Percentiles rank a stretch among this genome's conserved stretches.
These are phyloP conservation scores for Cystoisospora suis DNA, from an alignment of 169 alveolate species.

Conservation along the genomic window DNA sequence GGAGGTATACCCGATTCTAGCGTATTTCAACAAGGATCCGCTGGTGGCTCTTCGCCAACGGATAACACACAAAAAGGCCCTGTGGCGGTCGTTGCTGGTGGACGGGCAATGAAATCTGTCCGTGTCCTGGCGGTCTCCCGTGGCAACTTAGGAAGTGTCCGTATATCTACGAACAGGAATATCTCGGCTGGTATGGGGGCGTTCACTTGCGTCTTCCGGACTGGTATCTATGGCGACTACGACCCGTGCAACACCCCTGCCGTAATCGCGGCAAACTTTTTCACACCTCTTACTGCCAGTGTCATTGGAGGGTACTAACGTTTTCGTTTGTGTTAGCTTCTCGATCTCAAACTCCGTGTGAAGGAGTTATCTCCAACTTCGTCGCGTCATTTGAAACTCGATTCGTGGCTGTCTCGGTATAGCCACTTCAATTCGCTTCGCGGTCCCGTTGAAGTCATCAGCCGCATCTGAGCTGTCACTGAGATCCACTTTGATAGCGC, in stretches of 20 bases:
- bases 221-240: constrained; percentile 56
- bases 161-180: background rate
- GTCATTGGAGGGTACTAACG: constrained; percentile 3
- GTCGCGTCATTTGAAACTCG: too few relatives aligned
- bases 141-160: background rate
- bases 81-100: background rate
- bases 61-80: background rate
- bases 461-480: too few relatives aligned
- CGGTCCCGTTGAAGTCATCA: too few relatives aligned
- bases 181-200: constrained; percentile 2
- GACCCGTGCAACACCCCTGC: constrained; percentile 62
- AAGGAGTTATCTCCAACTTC: too few relatives aligned
- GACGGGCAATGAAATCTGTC: background rate
- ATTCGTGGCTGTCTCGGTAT: too few relatives aligned
- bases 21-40: background rate
- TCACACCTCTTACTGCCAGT: constrained; percentile 26
- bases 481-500: too few relatives aligned
- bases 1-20: background rate
- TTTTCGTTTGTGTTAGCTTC: too few relatives aligned
- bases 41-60: background rate
- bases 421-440: too few relatives aligned
- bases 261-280: constrained; percentile 31
- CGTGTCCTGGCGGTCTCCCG: constrained; percentile 19
- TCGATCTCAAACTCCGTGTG: too few relatives aligned
- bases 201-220: constrained; percentile 48